Conservation (phyloP, 2,329 filamentous ascomycete species). For the Sarocladium oryzae region DNA sequence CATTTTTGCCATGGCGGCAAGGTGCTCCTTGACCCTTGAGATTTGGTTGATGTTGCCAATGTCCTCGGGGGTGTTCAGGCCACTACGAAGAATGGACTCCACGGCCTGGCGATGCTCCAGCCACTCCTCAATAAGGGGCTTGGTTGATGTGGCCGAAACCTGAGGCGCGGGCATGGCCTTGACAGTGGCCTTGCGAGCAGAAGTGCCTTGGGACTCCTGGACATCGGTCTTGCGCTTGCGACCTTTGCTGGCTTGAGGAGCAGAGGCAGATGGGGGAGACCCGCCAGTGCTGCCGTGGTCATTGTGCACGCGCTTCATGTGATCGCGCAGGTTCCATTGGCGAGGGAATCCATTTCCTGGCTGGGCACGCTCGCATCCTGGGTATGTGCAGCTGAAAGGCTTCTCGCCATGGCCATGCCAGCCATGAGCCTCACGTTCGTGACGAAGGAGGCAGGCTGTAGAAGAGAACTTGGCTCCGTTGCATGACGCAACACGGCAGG, state of each 20-base stretch:
- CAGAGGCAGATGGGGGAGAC: constrained; percentile 33
- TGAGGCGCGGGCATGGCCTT: constrained; percentile 31
- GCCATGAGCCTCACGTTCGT: constrained; percentile 92
- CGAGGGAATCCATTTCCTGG: constrained; percentile 86
- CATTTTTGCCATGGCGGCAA: constrained; percentile 47
- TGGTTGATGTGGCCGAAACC: constrained; percentile 24
- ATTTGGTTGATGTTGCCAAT: constrained; percentile 48
- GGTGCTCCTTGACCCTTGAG: constrained; percentile 41
- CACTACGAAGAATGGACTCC: constrained; percentile 47
- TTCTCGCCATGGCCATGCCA: constrained; percentile 93
- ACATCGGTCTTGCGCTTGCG: constrained; percentile 54
- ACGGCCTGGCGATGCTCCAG: constrained; percentile 58
- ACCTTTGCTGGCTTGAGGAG: constrained; percentile 35
- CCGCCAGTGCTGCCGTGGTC: constrained; percentile 41
- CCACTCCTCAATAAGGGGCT: constrained; percentile 47
- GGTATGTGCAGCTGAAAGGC: constrained; percentile 82
- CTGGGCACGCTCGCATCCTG: constrained; percentile 77
- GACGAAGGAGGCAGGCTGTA: constrained; percentile 86
- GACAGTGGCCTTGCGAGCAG: constrained; percentile 43
- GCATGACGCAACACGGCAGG: constrained; percentile 81
- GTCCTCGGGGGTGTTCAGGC: constrained; percentile 42
- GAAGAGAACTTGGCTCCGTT: constrained; percentile 87
- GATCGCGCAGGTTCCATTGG: constrained; percentile 92
- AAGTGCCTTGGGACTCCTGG: constrained; percentile 29
- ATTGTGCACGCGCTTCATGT: constrained; percentile 93